These are phyloP conservation scores for Exutisphaerella laricina DNA, from an alignment of 2,329 filamentous ascomycete species.

Conservation along the genomic window DNA sequence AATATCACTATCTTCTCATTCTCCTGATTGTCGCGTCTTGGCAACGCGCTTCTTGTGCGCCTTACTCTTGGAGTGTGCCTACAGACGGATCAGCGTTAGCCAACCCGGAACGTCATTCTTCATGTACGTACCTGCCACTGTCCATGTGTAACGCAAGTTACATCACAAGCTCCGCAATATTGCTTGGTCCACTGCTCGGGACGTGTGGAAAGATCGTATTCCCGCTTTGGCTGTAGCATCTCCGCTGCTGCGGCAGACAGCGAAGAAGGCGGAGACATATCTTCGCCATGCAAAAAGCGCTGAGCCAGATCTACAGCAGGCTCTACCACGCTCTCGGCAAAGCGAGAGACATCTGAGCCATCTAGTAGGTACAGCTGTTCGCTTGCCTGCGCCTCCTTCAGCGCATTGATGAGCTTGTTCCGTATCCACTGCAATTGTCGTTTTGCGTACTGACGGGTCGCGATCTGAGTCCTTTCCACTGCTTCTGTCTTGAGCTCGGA, in stretches of 20 bases:
- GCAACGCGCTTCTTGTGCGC: conserved; percentile 42
- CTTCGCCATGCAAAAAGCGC: conserved; percentile 56
- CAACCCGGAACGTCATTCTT: too few species aligned
- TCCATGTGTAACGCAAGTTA: conserved; percentile 49
- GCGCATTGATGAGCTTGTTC: conserved; percentile 67
- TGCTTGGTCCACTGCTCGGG: conserved; percentile 46
- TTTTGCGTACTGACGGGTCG: conserved; percentile 81
- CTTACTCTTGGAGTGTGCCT: too few species aligned
- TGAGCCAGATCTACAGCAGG: conserved; percentile 59
- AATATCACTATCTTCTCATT: too few species aligned
- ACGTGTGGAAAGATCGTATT: conserved; percentile 41
- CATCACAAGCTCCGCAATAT: conserved; percentile 66
- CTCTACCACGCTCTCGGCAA: conserved; percentile 57
- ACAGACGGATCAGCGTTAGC: too few species aligned
- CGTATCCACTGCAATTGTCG: conserved; percentile 83
- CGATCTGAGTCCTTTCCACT: conserved; percentile 71
- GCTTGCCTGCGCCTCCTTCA: conserved; percentile 49
- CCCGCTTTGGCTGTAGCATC: conserved; percentile 53
- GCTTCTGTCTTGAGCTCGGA: conserved; percentile 53
- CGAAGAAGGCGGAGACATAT: conserved; percentile 48
- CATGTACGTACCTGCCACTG: conserved; percentile 55
- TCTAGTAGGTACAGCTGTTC: conserved; percentile 69
- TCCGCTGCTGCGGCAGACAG: conserved; percentile 54
- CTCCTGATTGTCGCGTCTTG: conserved; percentile 19
- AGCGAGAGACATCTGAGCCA: conserved; percentile 62